Evolutionary conservation across 345 rosid species (phyloP).

Genomic region (Carallia brachiata): DNA sequence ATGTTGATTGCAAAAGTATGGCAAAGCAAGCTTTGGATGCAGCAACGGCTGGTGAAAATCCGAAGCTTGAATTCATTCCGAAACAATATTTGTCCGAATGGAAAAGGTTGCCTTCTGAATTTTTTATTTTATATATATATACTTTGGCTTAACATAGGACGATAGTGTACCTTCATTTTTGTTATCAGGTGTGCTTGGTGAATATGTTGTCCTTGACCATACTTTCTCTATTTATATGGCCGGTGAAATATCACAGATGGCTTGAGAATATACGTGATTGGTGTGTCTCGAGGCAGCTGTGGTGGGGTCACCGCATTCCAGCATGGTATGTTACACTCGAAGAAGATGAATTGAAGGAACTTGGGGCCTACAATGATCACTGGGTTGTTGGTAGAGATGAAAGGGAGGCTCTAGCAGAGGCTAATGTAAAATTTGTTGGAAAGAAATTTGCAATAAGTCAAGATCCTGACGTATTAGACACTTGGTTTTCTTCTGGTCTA

Average conservation of each 20-base stretch:
- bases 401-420: slow-evolving; percentile 60
- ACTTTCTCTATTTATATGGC: neutral
- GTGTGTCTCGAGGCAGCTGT: slow-evolving; percentile 95
- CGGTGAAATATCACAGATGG: slow-evolving; percentile 58
- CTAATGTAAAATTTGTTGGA: slow-evolving; percentile 53
- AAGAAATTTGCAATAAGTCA: slow-evolving; percentile 69
- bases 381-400: slow-evolving; percentile 87
- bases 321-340: slow-evolving; percentile 88
- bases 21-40: slow-evolving; percentile 82
- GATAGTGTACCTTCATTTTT: neutral
- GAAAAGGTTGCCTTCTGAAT: slow-evolving; percentile 61
- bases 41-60: slow-evolving; percentile 50
- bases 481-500: slow-evolving; percentile 98
- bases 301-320: slow-evolving; percentile 98
- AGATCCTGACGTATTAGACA: slow-evolving; percentile 95
- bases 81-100: slow-evolving; percentile 87
- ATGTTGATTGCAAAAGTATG: slow-evolving; percentile 61
- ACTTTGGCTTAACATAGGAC: neutral
- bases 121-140: neutral
- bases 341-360: slow-evolving; percentile 69
- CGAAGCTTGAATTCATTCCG: slow-evolving; percentile 77
- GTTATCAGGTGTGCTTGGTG: neutral
- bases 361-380: slow-evolving; percentile 75
- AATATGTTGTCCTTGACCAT: neutral
- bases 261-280: slow-evolving; percentile 95